Conservation (phyloP, 1,284 basidiomycete species). For the Irpex lacteus region DNA sequence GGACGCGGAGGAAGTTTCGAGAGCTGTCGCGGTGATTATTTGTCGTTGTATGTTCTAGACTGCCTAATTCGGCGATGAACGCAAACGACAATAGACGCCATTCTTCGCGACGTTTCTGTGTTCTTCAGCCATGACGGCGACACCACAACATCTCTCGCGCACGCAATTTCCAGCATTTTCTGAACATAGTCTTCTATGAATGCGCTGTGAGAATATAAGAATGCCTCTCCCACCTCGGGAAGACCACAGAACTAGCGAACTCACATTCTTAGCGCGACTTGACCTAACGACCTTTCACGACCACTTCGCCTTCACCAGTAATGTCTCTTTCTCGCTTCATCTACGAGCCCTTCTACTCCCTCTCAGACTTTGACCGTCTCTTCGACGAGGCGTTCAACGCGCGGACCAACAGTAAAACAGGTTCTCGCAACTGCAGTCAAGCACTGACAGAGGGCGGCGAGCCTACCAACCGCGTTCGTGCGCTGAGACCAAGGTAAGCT, state of each 20-base stretch:
- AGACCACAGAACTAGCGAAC: not conserved
- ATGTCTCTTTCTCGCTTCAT: slow-evolving; percentile 11
- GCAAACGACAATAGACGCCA: not conserved
- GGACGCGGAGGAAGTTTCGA: not conserved
- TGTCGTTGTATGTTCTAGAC: not conserved
- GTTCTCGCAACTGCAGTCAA: not conserved
- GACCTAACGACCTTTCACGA: not conserved
- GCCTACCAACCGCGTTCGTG: not conserved
- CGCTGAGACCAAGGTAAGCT: slow-evolving; percentile 10
- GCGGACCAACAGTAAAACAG: not conserved
- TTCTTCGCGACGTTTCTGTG: not conserved
- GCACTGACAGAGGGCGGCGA: not conserved
- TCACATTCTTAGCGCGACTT: not conserved
- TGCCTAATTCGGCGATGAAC: not conserved
- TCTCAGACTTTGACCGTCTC: slow-evolving; percentile 12
- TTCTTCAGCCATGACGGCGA: not conserved
- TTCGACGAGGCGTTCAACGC: slow-evolving; percentile 12
- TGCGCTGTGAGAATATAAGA: not conserved
- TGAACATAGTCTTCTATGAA: not conserved
- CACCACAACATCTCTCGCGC: not conserved
- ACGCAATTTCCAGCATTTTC: not conserved
- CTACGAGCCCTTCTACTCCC: slow-evolving; percentile 13
- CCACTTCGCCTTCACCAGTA: not conserved
- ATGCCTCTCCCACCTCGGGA: not conserved
- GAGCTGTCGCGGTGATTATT: not conserved